Conservation (phyloP, 768 basidiomycete species). For the Russula foetens region DNA sequence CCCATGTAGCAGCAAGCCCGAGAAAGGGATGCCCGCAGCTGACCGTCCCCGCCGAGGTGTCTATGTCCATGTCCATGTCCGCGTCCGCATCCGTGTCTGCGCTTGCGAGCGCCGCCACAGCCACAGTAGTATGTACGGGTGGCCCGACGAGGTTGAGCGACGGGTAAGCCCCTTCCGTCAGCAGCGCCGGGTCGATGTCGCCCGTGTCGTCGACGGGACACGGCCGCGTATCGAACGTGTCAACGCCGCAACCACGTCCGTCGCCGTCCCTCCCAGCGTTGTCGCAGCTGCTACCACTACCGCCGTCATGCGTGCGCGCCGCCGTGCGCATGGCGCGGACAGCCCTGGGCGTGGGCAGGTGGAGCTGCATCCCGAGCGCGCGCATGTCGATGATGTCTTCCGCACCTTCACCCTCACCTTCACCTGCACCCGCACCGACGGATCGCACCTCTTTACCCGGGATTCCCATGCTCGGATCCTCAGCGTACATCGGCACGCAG, state of each 20-base stretch:
- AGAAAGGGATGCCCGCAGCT: no score
- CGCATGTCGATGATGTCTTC: neutral
- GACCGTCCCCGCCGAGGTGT: no score
- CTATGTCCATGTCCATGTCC: no score
- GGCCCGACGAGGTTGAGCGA: neutral
- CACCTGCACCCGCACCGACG: no score
- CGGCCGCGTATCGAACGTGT: neutral
- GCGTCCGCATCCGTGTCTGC: neutral
- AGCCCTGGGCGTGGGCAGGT: neutral
- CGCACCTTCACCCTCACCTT: no score
- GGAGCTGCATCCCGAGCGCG: neutral
- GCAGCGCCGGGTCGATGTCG: constrained; percentile 15
- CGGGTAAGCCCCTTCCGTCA: neutral
- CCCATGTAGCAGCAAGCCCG: no score
- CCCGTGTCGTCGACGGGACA: neutral
- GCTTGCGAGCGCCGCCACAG: neutral
- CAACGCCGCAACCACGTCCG: neutral
- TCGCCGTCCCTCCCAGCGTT: no score
- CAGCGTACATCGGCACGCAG: neutral
- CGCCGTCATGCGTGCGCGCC: neutral
- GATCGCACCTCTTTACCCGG: no score
- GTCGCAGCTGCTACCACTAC: neutral
- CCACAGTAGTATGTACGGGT: neutral
- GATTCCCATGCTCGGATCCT: neutral
- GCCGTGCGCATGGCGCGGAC: neutral